phyloP scores from a whole-genome alignment of 495 filamentous ascomycete species.

The Tricharina praecox region DNA sequence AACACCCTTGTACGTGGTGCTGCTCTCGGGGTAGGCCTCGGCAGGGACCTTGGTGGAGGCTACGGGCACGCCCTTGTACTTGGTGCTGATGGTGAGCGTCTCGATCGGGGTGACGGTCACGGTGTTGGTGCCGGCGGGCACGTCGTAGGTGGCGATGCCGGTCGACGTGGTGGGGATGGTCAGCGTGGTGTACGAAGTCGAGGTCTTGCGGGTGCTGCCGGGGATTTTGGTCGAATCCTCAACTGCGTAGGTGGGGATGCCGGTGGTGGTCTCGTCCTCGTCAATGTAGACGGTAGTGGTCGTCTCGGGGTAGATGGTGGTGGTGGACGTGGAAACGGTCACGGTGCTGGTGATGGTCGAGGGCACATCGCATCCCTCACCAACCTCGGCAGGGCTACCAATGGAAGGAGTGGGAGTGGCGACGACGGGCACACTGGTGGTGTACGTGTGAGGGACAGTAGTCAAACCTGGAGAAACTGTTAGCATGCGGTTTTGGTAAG shows the following conservation, averaged over 20 bases:
- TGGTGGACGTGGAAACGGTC: neutral
- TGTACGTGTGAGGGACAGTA: neutral
- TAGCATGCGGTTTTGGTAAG: neutral
- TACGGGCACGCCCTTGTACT: no score
- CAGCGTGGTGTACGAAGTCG: neutral
- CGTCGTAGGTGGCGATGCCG: no score
- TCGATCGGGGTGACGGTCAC: no score
- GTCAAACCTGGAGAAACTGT: neutral
- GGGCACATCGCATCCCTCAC: no score
- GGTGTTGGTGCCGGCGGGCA: no score
- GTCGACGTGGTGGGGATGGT: no score
- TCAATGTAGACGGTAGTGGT: neutral
- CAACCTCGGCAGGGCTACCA: no score
- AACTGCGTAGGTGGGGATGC: neutral
- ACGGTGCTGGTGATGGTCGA: neutral
- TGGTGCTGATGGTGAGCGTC: no score
- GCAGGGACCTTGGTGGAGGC: neutral
- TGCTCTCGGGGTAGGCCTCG: neutral
- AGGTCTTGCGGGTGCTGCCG: neutral
- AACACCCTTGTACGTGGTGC: neutral
- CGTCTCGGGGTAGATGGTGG: slow-evolving; percentile 1
- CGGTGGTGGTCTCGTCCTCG: neutral
- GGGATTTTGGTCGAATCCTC: neutral
- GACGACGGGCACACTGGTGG: neutral
- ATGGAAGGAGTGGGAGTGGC: neutral